Evolutionary conservation across 2,329 filamentous ascomycete species (phyloP).

Genomic region (Canariomyces notabilis): DNA sequence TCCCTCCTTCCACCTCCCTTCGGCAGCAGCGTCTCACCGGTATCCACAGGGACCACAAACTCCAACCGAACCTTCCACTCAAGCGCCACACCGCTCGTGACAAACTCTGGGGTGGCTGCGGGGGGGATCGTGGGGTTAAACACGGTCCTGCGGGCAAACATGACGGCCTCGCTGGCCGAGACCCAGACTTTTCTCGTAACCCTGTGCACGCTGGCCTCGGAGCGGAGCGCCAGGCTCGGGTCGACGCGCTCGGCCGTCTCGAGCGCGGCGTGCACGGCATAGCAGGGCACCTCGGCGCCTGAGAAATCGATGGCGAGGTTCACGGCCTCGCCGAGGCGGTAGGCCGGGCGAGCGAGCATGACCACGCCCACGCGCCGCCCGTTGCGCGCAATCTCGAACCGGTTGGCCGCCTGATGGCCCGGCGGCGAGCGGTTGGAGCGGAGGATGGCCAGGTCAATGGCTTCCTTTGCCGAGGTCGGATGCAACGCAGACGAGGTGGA

Average conservation of each 20-base stretch:
- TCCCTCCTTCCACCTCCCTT: constrained; percentile 20
- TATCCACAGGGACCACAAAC: constrained; percentile 71
- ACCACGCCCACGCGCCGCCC: constrained; percentile 89
- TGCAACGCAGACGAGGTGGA: constrained; percentile 34
- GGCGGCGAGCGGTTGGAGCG: constrained; percentile 66
- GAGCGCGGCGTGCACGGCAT: constrained; percentile 76
- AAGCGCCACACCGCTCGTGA: constrained; percentile 80
- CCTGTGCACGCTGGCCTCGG: constrained; percentile 77
- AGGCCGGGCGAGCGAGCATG: constrained; percentile 81
- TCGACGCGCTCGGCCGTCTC: constrained; percentile 86
- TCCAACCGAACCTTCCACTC: constrained; percentile 89
- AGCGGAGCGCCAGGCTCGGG: constrained; percentile 73
- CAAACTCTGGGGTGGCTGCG: constrained; percentile 80
- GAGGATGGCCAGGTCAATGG: constrained; percentile 86
- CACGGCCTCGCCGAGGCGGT: constrained; percentile 82
- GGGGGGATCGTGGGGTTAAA: constrained; percentile 82
- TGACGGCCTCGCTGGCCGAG: constrained; percentile 71
- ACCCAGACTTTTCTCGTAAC: constrained; percentile 80
- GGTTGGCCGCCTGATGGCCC: constrained; percentile 76
- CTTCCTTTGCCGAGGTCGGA: constrained; percentile 65
- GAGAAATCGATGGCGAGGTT: constrained; percentile 81
- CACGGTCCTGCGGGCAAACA: constrained; percentile 73
- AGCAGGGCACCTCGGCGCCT: constrained; percentile 72
- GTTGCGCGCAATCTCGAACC: constrained; percentile 90
- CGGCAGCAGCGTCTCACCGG: constrained; percentile 18